Base-by-base conservation (phyloP, 2,329 filamentous ascomycete genomes). In the Fonsecaea pugnacius region DNA sequence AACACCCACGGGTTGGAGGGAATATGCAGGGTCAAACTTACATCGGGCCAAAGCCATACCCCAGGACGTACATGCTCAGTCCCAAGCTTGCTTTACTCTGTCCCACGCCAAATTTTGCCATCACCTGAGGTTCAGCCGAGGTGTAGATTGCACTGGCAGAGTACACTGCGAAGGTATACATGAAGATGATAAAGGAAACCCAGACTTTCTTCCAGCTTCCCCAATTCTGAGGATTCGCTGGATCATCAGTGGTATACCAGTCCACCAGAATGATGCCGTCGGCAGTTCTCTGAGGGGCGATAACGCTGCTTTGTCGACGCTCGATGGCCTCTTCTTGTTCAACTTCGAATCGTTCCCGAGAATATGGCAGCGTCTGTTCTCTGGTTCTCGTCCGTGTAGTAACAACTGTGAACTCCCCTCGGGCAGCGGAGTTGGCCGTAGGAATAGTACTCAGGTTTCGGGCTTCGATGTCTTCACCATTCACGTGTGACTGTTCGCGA, bases 161-260 rank as follows among this genome's bases (percentile, higher is more conserved):
- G 63, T 78, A 78, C 3, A 78, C 74, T 3, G 73, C 73, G 12
- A 77, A 77, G 5, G 77, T 78, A 55, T 78, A 78, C 40, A 66
- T 14, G 54, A 63, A 62, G 33, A 66, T 63, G 35, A 63, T 18
- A 24, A 66, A 21, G 73, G 52, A 58, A 24, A 67, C 46, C 12
- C 72, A 66, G 12, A 69, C 69, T 12, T 75, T 75, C 60, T 74
- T 74, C 40, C 58, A 54, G 51, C 70, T 71, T 9, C 71, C 71
- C 75, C 75, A 77, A 56, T 76, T 76, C 60, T 75, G 73, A 12
- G 85, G 84, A 70, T 87, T 85, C 2, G 78, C 83, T 3, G 77
- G 72, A 67, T 87, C 85, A 64, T 86, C 84, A 16, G 80, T 83
- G 50, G 77, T 81, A 57, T 75, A 77, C 75, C 75, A 77, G 52